Conservation (phyloP, 2,329 filamentous ascomycete species). For the Ophiostoma ulmi region DNA sequence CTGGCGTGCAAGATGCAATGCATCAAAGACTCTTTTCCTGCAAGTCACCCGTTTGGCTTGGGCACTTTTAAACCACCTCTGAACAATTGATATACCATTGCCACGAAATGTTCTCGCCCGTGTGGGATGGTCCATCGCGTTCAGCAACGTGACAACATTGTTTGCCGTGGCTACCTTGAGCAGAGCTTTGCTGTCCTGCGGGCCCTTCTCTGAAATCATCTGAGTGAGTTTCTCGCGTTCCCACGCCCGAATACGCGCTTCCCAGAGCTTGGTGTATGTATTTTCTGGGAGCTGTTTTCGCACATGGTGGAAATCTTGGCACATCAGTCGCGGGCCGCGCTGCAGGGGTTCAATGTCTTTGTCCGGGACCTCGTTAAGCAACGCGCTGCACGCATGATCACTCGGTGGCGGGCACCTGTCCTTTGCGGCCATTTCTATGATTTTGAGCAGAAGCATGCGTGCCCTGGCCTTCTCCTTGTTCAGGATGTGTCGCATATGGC, state of each 20-base stretch:
- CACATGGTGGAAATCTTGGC: neutral
- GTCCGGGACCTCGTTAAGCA: neutral
- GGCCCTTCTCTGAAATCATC: neutral
- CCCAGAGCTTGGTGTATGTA: neutral
- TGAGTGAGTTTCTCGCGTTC: neutral
- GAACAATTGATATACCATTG: too few species aligned
- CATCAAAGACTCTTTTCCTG: neutral
- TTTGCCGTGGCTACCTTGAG: neutral
- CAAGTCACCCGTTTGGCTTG: too few species aligned
- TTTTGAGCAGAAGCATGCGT: neutral
- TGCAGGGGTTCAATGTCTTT: neutral
- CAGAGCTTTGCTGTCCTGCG: neutral
- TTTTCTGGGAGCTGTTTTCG: neutral
- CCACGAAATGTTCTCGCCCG: too few species aligned
- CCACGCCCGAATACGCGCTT: neutral
- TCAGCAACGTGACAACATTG: neutral
- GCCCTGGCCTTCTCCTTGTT: neutral
- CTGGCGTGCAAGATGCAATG: neutral
- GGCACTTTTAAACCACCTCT: too few species aligned
- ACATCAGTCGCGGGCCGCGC: neutral
- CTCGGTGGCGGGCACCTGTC: neutral
- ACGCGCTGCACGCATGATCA: neutral
- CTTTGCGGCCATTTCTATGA: neutral
- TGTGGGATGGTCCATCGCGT: too few species aligned
- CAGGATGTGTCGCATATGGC: neutral